Percentiles rank a stretch among this genome's conserved stretches.
Conservation (phyloP, 2,329 filamentous ascomycete genomes). For the Epichloe gansuensis region DNA sequence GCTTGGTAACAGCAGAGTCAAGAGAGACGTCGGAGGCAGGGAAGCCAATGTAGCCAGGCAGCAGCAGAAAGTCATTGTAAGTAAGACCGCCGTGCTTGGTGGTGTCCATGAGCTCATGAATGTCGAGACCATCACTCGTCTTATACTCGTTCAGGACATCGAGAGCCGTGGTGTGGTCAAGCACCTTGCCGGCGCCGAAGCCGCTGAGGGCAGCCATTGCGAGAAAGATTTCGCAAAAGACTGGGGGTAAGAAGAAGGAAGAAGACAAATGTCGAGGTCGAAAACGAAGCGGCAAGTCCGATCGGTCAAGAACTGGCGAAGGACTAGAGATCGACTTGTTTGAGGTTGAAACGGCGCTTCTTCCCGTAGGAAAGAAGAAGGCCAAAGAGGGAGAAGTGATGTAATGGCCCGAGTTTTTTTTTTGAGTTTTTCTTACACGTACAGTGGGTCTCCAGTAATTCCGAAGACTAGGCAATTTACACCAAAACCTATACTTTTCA, state of each 20-base stretch:
- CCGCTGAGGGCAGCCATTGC: conserved; percentile 51
- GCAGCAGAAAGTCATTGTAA: conserved; percentile 96
- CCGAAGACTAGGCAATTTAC: no score
- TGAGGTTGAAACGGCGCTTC: conserved; percentile 33
- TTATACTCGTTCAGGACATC: conserved; percentile 74
- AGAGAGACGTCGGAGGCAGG: conserved; percentile 78
- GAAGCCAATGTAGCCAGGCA: conserved; percentile 97
- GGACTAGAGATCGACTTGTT: conserved; percentile 18
- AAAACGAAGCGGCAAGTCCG: conserved; percentile 23
- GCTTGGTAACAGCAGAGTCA: conserved; percentile 87
- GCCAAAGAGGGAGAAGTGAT: no score
- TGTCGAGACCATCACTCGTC: conserved; percentile 71
- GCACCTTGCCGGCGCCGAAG: conserved; percentile 40
- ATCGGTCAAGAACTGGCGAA: conserved; percentile 13
- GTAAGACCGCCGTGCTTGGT: conserved; percentile 86
- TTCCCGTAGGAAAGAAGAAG: conserved; percentile 37
- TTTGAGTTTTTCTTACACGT: no score
- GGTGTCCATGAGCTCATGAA: conserved; percentile 79
- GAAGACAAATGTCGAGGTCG: conserved; percentile 25
- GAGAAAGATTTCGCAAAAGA: conserved; percentile 15
- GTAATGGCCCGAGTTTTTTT: no score
- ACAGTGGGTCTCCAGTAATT: no score
- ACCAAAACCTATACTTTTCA: no score
- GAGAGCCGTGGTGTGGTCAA: conserved; percentile 64
- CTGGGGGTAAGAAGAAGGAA: conserved; percentile 13